Evolutionary conservation across 768 basidiomycete genomes (phyloP).

Genomic region (Lepiota brunneoincarnata): DNA sequence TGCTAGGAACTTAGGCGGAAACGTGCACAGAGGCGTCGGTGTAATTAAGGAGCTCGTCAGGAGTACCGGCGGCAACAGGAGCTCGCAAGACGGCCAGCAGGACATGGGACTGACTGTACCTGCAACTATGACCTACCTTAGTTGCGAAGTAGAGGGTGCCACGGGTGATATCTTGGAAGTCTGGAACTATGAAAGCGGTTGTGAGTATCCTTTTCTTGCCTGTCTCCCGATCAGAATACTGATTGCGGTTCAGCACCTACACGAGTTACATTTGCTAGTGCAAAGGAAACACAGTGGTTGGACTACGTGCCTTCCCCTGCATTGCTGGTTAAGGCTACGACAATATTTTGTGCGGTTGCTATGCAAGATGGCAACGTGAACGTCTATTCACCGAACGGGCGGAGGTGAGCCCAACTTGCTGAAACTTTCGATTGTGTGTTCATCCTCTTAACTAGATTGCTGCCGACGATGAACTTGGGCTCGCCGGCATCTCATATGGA

Average conservation of each 20-base stretch:
- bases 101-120: slow-evolving; percentile 50
- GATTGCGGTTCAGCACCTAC: slow-evolving; percentile 42
- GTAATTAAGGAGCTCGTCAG: slow-evolving; percentile 54
- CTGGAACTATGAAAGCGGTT: slow-evolving; percentile 67
- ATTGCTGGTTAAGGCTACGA: slow-evolving; percentile 63
- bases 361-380: slow-evolving; percentile 77
- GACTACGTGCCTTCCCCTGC: slow-evolving; percentile 81
- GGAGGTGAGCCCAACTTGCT: slow-evolving; percentile 52
- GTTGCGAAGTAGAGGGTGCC: slow-evolving; percentile 53
- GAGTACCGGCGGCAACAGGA: slow-evolving; percentile 17
- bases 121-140: slow-evolving; percentile 58
- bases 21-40: slow-evolving; percentile 46
- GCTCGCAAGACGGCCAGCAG: slow-evolving; percentile 15
- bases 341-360: slow-evolving; percentile 70
- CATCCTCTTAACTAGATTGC: slow-evolving; percentile 47
- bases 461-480: slow-evolving; percentile 75
- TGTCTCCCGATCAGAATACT: neutral
- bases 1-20: slow-evolving; percentile 68
- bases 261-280: slow-evolving; percentile 64
- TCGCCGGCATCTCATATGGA: slow-evolving; percentile 69
- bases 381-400: slow-evolving; percentile 81
- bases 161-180: slow-evolving; percentile 72
- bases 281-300: slow-evolving; percentile 80
- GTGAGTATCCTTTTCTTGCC: slow-evolving; percentile 31
- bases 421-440: neutral